Evolutionary conservation across 2,329 filamentous ascomycete species (phyloP).

Genomic region (Cercospora zeae-maydis): DNA sequence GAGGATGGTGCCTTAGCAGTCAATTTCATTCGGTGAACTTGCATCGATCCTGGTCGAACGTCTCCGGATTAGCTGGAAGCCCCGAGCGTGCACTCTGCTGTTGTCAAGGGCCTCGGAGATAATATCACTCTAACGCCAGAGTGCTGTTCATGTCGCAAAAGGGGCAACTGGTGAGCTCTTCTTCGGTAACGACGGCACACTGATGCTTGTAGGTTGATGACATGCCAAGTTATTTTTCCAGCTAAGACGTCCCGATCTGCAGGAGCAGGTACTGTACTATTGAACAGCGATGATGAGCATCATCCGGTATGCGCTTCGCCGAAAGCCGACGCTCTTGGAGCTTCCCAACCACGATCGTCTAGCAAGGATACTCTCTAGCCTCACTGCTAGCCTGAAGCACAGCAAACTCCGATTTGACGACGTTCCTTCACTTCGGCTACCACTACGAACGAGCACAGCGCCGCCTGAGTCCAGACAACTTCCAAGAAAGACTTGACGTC

Average conservation of each 20-base stretch:
- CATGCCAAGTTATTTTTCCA: not conserved
- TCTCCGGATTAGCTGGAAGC: not conserved
- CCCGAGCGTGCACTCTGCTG: not conserved
- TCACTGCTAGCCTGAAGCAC: not conserved
- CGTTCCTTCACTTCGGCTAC: not conserved
- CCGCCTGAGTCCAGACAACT: not conserved
- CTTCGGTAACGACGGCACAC: not conserved
- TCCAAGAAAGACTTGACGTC: conserved; percentile 3
- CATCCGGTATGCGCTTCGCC: not conserved
- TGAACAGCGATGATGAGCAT: not conserved
- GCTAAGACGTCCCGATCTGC: too few species aligned
- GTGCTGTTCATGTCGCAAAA: not conserved
- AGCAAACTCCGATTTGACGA: not conserved
- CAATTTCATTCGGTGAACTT: not conserved
- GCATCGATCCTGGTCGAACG: not conserved
- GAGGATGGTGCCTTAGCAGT: not conserved
- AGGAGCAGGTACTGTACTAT: not conserved
- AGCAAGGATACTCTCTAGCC: not conserved
- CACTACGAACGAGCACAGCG: not conserved
- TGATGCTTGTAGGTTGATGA: not conserved
- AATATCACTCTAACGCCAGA: not conserved
- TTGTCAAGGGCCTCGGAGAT: not conserved
- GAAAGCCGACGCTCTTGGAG: not conserved
- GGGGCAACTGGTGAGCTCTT: not conserved
- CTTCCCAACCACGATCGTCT: not conserved